Conservation (phyloP, 495 filamentous ascomycete genomes). For the Hypoxylon rickii region DNA sequence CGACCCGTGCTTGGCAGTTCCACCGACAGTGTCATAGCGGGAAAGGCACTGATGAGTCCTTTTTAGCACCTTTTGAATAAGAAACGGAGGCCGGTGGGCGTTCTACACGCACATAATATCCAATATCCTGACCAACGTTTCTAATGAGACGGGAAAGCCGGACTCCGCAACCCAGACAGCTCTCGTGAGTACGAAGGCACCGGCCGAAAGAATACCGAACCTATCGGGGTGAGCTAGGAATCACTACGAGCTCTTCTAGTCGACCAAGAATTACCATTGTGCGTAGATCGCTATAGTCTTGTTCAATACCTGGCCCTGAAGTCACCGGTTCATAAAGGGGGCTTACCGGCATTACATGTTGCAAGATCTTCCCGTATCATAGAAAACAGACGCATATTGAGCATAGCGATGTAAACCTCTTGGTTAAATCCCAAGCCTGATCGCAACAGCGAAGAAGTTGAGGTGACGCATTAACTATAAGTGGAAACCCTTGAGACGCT, state of each 20-base stretch:
- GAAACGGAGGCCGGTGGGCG: too few relatives aligned
- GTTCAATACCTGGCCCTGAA: constrained; percentile 6
- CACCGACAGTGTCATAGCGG: not conserved
- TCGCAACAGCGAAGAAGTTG: too few relatives aligned
- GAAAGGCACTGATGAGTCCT: constrained; percentile 10
- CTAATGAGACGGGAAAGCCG: not conserved
- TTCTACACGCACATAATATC: constrained; percentile 14
- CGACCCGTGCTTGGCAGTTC: constrained; percentile 1
- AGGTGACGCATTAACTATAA: too few relatives aligned
- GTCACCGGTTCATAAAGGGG: not conserved
- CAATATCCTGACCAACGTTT: not conserved
- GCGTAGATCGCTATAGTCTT: constrained; percentile 14
- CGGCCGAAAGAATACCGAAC: constrained; percentile 7
- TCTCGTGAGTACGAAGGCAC: constrained; percentile 1
- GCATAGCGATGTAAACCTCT: not conserved
- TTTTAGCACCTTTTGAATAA: too few relatives aligned
- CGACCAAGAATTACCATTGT: constrained; percentile 19
- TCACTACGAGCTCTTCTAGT: not conserved
- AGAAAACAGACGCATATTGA: constrained; percentile 9
- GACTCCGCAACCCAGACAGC: constrained; percentile 4
- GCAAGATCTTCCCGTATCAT: constrained; percentile 9
- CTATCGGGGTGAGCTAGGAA: not conserved
- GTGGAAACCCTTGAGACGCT: too few relatives aligned
- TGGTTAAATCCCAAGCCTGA: too few relatives aligned
- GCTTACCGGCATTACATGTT: constrained; percentile 21